These are phyloP conservation scores for Apiospora saccharicola DNA, from an alignment of 2,329 filamentous ascomycete species.

Conservation along the genomic window DNA sequence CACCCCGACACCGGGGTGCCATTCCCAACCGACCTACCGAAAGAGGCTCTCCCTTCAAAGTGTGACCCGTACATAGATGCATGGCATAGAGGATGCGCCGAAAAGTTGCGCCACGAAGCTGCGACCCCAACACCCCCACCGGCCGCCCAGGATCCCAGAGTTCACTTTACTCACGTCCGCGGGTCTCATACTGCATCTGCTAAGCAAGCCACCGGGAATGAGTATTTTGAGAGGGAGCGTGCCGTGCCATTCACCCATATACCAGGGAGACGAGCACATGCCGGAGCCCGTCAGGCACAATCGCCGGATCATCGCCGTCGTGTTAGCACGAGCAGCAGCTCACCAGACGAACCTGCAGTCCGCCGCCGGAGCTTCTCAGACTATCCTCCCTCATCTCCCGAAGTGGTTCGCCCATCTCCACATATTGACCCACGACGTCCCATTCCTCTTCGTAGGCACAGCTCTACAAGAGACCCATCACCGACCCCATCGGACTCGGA, in stretches of 20 bases:
- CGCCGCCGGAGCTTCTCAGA: conserved; percentile 62
- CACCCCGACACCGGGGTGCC: conserved; percentile 76
- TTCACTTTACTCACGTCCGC: conserved; percentile 43
- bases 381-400: conserved; percentile 48
- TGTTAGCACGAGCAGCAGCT: conserved; percentile 46
- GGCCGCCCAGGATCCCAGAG: conserved; percentile 36
- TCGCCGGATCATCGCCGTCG: conserved; percentile 36
- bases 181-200: conserved; percentile 38
- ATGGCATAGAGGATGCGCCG: conserved; percentile 84
- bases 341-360: conserved; percentile 49
- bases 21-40: conserved; percentile 68
- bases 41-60: conserved; percentile 70
- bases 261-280: conserved; percentile 35
- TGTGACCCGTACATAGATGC: conserved; percentile 82
- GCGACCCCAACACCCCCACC: conserved; percentile 35
- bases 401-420: conserved; percentile 33
- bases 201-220: conserved; percentile 40
- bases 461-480: conserved; percentile 37
- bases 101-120: conserved; percentile 70
- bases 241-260: conserved; percentile 39
- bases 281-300: conserved; percentile 35
- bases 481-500: conserved; percentile 35
- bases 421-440: conserved; percentile 37
- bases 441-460: conserved; percentile 36
- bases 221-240: conserved; percentile 49